phyloP scores from a whole-genome alignment of 1,284 basidiomycete species.

The Exobasidium cylindrosporum region DNA sequence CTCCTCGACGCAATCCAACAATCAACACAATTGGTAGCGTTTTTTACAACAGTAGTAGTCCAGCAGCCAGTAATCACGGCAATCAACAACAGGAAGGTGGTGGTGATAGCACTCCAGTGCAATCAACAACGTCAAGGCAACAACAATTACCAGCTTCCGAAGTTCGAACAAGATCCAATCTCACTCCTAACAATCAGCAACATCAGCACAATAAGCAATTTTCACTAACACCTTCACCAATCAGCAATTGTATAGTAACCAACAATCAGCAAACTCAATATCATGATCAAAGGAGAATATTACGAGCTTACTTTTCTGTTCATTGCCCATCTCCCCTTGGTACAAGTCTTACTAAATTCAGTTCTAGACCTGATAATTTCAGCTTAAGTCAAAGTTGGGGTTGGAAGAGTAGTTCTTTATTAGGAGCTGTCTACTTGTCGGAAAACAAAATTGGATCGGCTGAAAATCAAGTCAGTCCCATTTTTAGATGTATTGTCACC shows the following conservation, averaged over 20 bases:
- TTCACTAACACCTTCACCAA: background rate
- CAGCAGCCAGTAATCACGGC: background rate
- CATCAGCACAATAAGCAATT: background rate
- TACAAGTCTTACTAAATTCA: conserved; percentile 75
- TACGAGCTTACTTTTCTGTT: conserved; percentile 72
- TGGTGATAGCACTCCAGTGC: background rate
- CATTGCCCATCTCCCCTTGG: conserved; percentile 78
- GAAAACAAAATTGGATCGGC: conserved; percentile 11
- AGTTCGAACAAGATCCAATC: background rate
- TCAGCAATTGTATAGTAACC: conserved; percentile 3
- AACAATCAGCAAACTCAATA: conserved; percentile 36
- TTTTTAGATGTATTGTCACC: conserved; percentile 37
- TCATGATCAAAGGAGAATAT: conserved; percentile 55
- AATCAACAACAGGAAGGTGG: background rate
- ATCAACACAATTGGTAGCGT: background rate
- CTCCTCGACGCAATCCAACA: background rate
- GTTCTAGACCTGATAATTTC: conserved; percentile 81
- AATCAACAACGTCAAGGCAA: background rate
- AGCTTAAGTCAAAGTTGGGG: conserved; percentile 63
- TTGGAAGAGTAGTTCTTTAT: conserved; percentile 58
- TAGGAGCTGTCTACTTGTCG: conserved; percentile 46
- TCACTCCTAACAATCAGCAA: background rate
- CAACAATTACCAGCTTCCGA: background rate
- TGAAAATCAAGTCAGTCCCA: conserved; percentile 17
- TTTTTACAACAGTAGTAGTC: background rate